Evolutionary conservation across 129 eudicot species (phyloP).

Genomic region (Pseudognaphalium luteoalbum): DNA sequence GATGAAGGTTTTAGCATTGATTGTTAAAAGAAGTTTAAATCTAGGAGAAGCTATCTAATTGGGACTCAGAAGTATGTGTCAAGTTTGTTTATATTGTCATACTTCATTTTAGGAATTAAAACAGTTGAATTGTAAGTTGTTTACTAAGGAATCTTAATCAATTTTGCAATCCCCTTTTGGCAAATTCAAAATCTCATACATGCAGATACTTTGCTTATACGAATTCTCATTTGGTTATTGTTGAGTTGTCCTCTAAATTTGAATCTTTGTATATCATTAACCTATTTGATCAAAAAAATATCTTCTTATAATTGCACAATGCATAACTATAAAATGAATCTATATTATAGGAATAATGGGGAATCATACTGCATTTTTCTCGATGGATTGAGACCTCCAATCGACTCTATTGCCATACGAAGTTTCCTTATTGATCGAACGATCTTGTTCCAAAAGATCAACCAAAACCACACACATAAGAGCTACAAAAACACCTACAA

Average conservation of each 20-base stretch:
- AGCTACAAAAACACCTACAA: slow-evolving; percentile 34
- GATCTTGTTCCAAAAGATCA: slow-evolving; percentile 33
- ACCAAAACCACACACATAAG: slow-evolving; percentile 41
- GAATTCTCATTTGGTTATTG: not conserved
- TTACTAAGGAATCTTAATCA: not conserved
- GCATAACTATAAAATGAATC: not conserved
- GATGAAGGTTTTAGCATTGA: not conserved
- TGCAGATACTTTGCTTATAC: not conserved
- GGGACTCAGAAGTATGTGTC: not conserved
- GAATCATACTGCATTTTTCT: slow-evolving; percentile 28
- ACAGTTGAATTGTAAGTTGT: not conserved
- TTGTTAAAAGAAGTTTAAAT: not conserved
- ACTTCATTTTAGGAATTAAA: not conserved
- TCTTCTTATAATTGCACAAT: not conserved
- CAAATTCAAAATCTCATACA: not conserved
- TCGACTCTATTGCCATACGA: slow-evolving; percentile 21
- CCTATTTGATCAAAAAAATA: slow-evolving; percentile 1
- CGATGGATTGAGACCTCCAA: slow-evolving; percentile 21
- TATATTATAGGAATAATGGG: slow-evolving; percentile 12
- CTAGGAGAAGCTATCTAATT: not conserved
- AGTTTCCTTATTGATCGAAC: slow-evolving; percentile 16
- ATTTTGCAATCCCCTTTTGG: not conserved
- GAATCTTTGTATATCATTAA: not conserved
- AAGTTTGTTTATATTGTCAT: not conserved
- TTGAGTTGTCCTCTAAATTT: not conserved